Conservation (phyloP, 2,329 filamentous ascomycete species). For the Beauveria caledonica region DNA sequence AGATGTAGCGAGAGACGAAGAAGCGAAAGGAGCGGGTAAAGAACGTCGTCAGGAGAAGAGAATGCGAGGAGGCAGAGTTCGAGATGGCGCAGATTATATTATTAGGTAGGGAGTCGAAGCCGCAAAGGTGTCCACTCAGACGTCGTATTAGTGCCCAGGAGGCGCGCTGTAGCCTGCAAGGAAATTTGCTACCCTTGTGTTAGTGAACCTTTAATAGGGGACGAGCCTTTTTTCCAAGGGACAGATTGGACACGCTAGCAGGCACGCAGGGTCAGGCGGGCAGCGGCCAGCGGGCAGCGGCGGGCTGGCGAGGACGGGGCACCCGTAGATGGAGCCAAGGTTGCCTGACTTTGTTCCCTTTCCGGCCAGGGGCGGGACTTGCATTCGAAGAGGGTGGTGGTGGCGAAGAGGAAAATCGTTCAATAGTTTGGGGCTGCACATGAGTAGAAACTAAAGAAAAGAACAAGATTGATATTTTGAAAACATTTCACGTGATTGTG, state of each 20-base stretch:
- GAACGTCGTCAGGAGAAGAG: slow-evolving; percentile 9
- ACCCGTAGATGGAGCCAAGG: slow-evolving; percentile 9
- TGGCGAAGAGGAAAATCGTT: background rate
- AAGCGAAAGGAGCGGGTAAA: slow-evolving; percentile 1
- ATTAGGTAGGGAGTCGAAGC: slow-evolving; percentile 7
- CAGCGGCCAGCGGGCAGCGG: background rate
- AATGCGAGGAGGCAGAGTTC: slow-evolving; percentile 4
- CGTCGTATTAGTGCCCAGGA: slow-evolving; percentile 4
- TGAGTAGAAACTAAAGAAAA: background rate
- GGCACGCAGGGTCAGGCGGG: background rate
- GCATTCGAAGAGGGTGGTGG: background rate
- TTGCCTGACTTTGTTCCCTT: slow-evolving; percentile 8
- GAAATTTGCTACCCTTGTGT: slow-evolving; percentile 4
- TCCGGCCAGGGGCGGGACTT: slow-evolving; percentile 4
- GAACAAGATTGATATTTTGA: background rate
- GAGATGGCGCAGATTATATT: slow-evolving; percentile 8
- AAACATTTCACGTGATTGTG: slow-evolving; percentile 1
- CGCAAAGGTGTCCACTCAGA: slow-evolving; percentile 11
- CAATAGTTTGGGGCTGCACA: background rate
- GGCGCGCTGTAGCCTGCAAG: slow-evolving; percentile 1
- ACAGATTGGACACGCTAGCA: background rate
- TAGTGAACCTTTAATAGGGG: background rate
- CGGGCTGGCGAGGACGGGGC: background rate
- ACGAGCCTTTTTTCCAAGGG: slow-evolving; percentile 1
- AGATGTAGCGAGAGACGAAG: slow-evolving; percentile 11